These are phyloP conservation scores for Tympanopsis confertula DNA, from an alignment of 2,329 filamentous ascomycete genomes.

Conservation along the genomic window DNA sequence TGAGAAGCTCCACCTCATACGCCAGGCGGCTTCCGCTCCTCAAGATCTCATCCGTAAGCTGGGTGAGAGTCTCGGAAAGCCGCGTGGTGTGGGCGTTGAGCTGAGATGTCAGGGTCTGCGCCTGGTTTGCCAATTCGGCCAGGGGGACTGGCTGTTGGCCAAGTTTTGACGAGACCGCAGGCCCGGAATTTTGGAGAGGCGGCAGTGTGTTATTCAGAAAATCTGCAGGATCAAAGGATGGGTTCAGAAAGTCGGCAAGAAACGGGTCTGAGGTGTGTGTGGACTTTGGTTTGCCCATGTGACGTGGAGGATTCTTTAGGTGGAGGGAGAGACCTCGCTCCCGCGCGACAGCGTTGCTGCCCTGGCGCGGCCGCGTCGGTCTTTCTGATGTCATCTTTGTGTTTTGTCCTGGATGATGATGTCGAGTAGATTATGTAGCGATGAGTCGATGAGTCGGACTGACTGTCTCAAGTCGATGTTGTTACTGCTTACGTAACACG, in stretches of 20 bases:
- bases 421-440: too few relatives aligned
- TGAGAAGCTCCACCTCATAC: constrained; percentile 85
- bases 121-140: constrained; percentile 67
- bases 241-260: constrained; percentile 63
- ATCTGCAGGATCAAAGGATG: constrained; percentile 70
- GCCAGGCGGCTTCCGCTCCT: constrained; percentile 77
- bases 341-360: not conserved
- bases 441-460: too few relatives aligned
- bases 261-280: constrained; percentile 60
- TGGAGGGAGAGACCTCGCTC: not conserved
- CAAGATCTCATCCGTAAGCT: constrained; percentile 88
- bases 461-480: too few relatives aligned
- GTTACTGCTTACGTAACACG: too few relatives aligned
- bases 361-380: not conserved
- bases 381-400: too few relatives aligned
- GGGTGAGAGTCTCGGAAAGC: constrained; percentile 69
- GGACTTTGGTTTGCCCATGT: constrained; percentile 34
- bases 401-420: too few relatives aligned
- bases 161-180: constrained; percentile 9
- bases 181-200: constrained; percentile 34
- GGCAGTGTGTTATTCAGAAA: constrained; percentile 76
- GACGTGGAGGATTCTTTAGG: constrained; percentile 4
- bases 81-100: constrained; percentile 81
- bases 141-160: constrained; percentile 39
- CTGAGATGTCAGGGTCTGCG: constrained; percentile 75